Evolutionary conservation across 108 stramenopile genomes (phyloP).

Genomic region (Pseudonitzschia multiseries): DNA sequence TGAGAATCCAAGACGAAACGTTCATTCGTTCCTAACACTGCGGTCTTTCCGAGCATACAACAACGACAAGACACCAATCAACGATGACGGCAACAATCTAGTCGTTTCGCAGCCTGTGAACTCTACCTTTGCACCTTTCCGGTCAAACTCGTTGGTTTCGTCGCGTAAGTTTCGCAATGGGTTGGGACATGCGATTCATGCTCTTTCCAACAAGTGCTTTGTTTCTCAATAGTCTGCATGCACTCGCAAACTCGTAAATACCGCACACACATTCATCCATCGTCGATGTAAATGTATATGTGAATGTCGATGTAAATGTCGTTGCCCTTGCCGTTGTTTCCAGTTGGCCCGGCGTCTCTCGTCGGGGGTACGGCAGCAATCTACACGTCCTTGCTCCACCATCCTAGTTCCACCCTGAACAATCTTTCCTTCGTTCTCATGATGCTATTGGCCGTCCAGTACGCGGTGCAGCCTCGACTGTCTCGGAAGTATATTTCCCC

Average conservation of each 20-base stretch:
- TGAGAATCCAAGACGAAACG: not conserved
- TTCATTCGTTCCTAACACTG: not conserved
- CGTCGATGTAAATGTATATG: too few species aligned
- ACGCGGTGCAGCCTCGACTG: slow-evolving; percentile 79
- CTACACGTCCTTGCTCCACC: slow-evolving; percentile 27
- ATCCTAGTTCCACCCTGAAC: slow-evolving; percentile 38
- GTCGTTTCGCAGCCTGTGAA: not conserved
- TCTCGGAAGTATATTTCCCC: slow-evolving; percentile 59
- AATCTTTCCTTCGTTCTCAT: slow-evolving; percentile 55
- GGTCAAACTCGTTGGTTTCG: not conserved
- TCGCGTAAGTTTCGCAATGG: not conserved
- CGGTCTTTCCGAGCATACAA: not conserved
- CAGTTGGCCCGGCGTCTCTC: slow-evolving; percentile 27
- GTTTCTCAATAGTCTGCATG: not conserved
- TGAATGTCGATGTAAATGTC: too few species aligned
- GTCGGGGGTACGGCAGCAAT: slow-evolving; percentile 32
- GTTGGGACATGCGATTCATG: not conserved
- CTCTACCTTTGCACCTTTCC: not conserved
- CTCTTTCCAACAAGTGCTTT: not conserved
- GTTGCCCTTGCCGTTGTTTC: too few species aligned
- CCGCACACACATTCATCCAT: not conserved
- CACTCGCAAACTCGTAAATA: not conserved
- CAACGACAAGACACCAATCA: not conserved
- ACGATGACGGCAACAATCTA: not conserved
- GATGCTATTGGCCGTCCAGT: slow-evolving; percentile 82